A percentile compares a stretch with the other conserved stretches of the same genome.
Conservation (phyloP, 768 basidiomycete genomes). For the Phlebiopsis gigantea region DNA sequence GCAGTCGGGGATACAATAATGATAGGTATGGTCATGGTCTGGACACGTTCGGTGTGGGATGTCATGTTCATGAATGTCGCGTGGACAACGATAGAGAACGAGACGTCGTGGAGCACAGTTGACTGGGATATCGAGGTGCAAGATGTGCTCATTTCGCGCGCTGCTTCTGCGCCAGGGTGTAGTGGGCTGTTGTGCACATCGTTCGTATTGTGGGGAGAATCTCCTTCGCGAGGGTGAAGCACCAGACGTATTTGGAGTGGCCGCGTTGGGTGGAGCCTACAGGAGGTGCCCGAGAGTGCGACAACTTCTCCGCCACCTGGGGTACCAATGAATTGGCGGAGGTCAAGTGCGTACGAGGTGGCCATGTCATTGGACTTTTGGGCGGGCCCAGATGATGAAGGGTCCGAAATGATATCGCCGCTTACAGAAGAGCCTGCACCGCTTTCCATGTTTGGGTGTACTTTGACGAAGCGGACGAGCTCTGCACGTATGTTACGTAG, state of each 20-base stretch:
- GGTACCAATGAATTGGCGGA: slow-evolving; percentile 15
- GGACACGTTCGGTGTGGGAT: slow-evolving; percentile 61
- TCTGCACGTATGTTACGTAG: slow-evolving; percentile 80
- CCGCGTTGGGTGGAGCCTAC: slow-evolving; percentile 77
- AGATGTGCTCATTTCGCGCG: slow-evolving; percentile 48
- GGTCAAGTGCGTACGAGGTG: slow-evolving; percentile 12
- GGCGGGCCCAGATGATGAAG: slow-evolving; percentile 1
- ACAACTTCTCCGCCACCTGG: slow-evolving; percentile 46
- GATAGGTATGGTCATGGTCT: slow-evolving; percentile 63
- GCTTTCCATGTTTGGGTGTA: slow-evolving; percentile 34
- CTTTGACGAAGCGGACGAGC: slow-evolving; percentile 61
- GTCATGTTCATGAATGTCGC: slow-evolving; percentile 73
- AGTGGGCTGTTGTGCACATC: slow-evolving; percentile 37
- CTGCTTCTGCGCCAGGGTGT: slow-evolving; percentile 20
- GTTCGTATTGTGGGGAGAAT: slow-evolving; percentile 40
- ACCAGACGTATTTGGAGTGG: slow-evolving; percentile 77
- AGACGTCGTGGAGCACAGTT: slow-evolving; percentile 78
- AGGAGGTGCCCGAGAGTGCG: slow-evolving; percentile 85
- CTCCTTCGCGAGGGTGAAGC: slow-evolving; percentile 42
- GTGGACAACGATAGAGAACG: slow-evolving; percentile 69
- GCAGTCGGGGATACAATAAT: slow-evolving; percentile 70
- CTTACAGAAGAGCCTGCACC: slow-evolving; percentile 1
- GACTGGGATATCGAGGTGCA: slow-evolving; percentile 75
- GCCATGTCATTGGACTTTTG: slow-evolving; percentile 1
- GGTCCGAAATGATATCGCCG: neutral